Percentiles rank a stretch among this genome's conserved stretches.
These are phyloP conservation scores for Septoria linicola DNA, from an alignment of 2,329 filamentous ascomycete genomes.

Conservation along the genomic window DNA sequence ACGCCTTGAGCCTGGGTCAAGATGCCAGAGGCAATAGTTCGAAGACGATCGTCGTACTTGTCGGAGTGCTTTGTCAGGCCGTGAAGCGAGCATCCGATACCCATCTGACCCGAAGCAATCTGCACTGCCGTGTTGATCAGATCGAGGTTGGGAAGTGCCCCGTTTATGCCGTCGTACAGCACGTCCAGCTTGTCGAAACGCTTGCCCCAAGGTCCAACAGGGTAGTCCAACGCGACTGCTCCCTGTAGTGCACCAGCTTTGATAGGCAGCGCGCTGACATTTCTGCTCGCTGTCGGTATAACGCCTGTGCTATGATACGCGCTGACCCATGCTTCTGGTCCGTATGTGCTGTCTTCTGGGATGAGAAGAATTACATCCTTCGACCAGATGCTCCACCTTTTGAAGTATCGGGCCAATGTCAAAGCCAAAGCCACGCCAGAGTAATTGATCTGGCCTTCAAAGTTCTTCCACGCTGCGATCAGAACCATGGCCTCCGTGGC, in stretches of 20 bases:
- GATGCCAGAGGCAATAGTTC: slow-evolving; percentile 91
- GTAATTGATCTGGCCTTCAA: slow-evolving; percentile 73
- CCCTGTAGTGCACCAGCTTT: slow-evolving; percentile 94
- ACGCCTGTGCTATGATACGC: slow-evolving; percentile 92
- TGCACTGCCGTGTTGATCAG: slow-evolving; percentile 90
- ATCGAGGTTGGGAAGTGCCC: slow-evolving; percentile 91
- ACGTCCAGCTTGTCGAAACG: slow-evolving; percentile 87
- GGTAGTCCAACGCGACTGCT: slow-evolving; percentile 89
- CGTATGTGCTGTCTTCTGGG: slow-evolving; percentile 82
- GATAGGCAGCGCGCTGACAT: slow-evolving; percentile 72
- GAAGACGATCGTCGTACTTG: slow-evolving; percentile 75
- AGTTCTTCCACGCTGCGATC: slow-evolving; percentile 83
- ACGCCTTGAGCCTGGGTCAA: slow-evolving; percentile 85
- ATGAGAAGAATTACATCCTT: slow-evolving; percentile 96
- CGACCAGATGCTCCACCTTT: slow-evolving; percentile 96
- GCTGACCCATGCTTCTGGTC: slow-evolving; percentile 94
- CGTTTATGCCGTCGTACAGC: slow-evolving; percentile 92
- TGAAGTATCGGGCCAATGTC: slow-evolving; percentile 90
- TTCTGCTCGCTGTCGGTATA: slow-evolving; percentile 48
- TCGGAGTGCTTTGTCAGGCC: slow-evolving; percentile 77
- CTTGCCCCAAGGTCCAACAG: slow-evolving; percentile 65
- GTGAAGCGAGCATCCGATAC: slow-evolving; percentile 78
- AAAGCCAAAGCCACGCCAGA: slow-evolving; percentile 85
- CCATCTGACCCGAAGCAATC: slow-evolving; percentile 89
- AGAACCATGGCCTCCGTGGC: slow-evolving; percentile 96